Evolutionary conservation across 768 basidiomycete genomes (phyloP).

Genomic region (Fibroporia radiculosa): DNA sequence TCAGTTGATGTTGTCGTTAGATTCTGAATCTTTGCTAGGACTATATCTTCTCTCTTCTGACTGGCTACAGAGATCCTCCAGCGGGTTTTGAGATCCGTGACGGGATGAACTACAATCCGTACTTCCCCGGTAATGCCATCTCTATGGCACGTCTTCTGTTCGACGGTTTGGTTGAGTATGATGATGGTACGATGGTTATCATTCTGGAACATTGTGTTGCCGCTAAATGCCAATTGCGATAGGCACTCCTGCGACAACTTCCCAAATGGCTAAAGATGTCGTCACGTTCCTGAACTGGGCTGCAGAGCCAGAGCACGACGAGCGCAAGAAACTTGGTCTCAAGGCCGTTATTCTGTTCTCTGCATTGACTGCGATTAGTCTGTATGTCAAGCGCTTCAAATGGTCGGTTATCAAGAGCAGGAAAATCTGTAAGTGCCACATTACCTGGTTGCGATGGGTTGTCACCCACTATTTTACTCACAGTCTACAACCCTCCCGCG

Average conservation of each 20-base stretch:
- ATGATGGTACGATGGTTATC: slow-evolving; percentile 58
- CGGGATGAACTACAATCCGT: slow-evolving; percentile 98
- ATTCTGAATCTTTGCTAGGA: slow-evolving; percentile 48
- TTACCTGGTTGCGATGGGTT: not conserved
- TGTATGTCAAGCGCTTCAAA: slow-evolving; percentile 95
- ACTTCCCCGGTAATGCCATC: slow-evolving; percentile 98
- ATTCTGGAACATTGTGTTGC: not conserved
- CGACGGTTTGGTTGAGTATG: slow-evolving; percentile 94
- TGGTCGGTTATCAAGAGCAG: slow-evolving; percentile 89
- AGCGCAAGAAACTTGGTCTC: slow-evolving; percentile 93
- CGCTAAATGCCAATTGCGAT: not conserved
- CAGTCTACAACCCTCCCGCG: slow-evolving; percentile 58
- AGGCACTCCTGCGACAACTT: slow-evolving; percentile 94
- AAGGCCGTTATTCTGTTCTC: slow-evolving; percentile 95
- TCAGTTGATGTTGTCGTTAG: not conserved
- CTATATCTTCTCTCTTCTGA: slow-evolving; percentile 94
- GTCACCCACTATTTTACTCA: slow-evolving; percentile 5
- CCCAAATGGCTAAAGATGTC: slow-evolving; percentile 99
- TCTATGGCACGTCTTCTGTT: slow-evolving; percentile 97
- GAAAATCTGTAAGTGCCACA: slow-evolving; percentile 65
- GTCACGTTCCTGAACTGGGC: slow-evolving; percentile 94
- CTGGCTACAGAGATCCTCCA: slow-evolving; percentile 94
- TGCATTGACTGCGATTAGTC: slow-evolving; percentile 64
- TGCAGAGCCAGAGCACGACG: slow-evolving; percentile 96
- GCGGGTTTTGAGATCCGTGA: slow-evolving; percentile 93